These are phyloP conservation scores for Biscogniauxia mediterranea DNA, from an alignment of 2,329 filamentous ascomycete genomes.

Conservation along the genomic window DNA sequence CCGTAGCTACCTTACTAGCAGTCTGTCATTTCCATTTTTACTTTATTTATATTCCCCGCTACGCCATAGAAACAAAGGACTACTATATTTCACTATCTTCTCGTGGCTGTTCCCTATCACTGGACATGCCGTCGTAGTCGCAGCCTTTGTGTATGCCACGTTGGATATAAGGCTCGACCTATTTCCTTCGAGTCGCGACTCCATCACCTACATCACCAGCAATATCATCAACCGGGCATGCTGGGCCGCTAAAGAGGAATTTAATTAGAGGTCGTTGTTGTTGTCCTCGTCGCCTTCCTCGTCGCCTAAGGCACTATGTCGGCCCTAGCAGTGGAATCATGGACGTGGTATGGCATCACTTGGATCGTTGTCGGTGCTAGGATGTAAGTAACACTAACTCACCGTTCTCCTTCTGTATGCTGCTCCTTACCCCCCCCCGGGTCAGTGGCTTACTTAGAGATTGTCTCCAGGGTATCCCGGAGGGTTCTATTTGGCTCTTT, in stretches of 20 bases:
- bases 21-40: neutral
- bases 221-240: neutral
- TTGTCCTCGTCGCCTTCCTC: neutral
- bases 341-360: constrained; percentile 45
- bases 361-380: constrained; percentile 38
- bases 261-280: neutral
- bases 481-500: constrained; percentile 42
- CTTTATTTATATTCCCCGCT: neutral
- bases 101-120: neutral
- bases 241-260: neutral
- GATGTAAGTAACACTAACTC: constrained; percentile 35
- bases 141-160: neutral
- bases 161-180: neutral
- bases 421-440: neutral
- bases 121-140: neutral
- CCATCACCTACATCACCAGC: neutral
- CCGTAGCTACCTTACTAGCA: neutral
- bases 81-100: neutral
- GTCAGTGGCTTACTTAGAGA: neutral
- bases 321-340: constrained; percentile 34
- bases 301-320: neutral
- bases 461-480: constrained; percentile 35
- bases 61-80: neutral
- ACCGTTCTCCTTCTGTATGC: no score
- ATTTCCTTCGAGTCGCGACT: neutral